These are phyloP conservation scores for Russula emetica DNA, from an alignment of 768 basidiomycete genomes.

Conservation along the genomic window DNA sequence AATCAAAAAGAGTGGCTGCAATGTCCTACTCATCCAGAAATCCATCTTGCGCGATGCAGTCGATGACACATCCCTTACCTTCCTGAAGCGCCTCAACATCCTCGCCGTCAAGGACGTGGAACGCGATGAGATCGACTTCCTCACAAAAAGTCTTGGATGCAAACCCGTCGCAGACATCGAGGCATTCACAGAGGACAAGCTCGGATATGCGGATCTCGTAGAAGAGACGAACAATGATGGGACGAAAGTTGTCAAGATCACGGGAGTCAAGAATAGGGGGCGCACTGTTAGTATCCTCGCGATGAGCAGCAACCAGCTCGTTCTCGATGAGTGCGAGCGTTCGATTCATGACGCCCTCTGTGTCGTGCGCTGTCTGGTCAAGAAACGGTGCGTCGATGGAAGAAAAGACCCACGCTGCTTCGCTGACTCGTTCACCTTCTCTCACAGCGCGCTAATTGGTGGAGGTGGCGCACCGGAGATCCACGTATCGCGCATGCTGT, in stretches of 20 bases:
- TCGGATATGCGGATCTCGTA: conserved; percentile 92
- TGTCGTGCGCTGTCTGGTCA: conserved; percentile 95
- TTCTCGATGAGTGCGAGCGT: conserved; percentile 95
- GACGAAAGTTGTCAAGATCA: conserved; percentile 89
- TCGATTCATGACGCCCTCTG: conserved; percentile 99
- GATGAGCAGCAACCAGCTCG: conserved; percentile 87
- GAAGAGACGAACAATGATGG: conserved; percentile 82
- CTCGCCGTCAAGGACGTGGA: conserved; percentile 96
- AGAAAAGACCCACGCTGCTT: no score
- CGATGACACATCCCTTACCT: conserved; percentile 94
- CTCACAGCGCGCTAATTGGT: conserved; percentile 76
- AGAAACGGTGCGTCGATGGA: conserved; percentile 71
- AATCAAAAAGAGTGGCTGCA: conserved; percentile 99
- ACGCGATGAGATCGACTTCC: conserved; percentile 97
- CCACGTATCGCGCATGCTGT: conserved; percentile 86
- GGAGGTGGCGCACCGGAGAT: conserved; percentile 98
- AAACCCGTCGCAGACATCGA: conserved; percentile 98
- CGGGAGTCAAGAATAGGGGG: conserved; percentile 91
- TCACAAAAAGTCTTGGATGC: conserved; percentile 90
- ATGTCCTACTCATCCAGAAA: conserved; percentile 97
- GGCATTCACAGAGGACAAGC: conserved; percentile 95
- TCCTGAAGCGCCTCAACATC: conserved; percentile 95
- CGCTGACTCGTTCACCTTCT: not conserved
- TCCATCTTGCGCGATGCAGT: conserved; percentile 99
- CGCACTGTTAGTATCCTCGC: conserved; percentile 94